Percentiles rank a stretch among this genome's conserved stretches.
Evolutionary conservation across 2,329 filamentous ascomycete species (phyloP).

Genomic region (Cryphonectria naterciae): DNA sequence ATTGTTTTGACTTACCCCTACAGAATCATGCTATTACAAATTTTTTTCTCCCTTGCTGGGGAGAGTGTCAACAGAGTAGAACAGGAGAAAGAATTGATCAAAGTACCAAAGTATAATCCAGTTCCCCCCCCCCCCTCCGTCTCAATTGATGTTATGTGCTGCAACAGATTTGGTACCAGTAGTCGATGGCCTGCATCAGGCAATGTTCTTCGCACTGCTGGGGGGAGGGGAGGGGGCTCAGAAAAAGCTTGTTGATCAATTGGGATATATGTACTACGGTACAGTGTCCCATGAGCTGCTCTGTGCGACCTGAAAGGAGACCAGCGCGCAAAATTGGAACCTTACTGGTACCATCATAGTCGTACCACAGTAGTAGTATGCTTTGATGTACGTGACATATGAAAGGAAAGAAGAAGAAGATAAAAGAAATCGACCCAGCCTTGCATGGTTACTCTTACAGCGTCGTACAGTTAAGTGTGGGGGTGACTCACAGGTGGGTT

Average conservation of each 20-base stretch:
- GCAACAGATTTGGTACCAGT: not conserved
- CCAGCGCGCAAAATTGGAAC: not conserved
- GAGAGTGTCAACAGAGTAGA: not conserved
- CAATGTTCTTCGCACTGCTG: not conserved
- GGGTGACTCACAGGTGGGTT: not conserved
- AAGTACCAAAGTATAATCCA: not conserved
- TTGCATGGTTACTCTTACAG: constrained; percentile 9
- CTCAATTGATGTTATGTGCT: not conserved
- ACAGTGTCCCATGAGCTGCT: not conserved
- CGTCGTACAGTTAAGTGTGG: constrained; percentile 6
- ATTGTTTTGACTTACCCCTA: not conserved
- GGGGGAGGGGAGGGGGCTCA: too few relatives aligned
- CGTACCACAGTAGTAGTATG: not conserved
- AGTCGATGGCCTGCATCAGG: not conserved
- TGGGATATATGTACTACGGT: not conserved
- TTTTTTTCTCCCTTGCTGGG: not conserved
- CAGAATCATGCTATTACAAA: not conserved
- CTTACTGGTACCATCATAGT: not conserved
- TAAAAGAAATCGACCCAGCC: constrained; percentile 8
- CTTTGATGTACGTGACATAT: not conserved
- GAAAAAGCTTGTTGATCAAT: constrained; percentile 1
- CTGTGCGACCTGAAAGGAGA: not conserved
- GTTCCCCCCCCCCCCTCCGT: not conserved
- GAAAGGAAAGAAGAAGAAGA: too few relatives aligned
- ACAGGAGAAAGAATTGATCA: not conserved